Percentiles rank a stretch among this genome's conserved stretches.
These are phyloP conservation scores for Lycium ferocissimum DNA, from an alignment of 257 asterid genomes.

Conservation along the genomic window DNA sequence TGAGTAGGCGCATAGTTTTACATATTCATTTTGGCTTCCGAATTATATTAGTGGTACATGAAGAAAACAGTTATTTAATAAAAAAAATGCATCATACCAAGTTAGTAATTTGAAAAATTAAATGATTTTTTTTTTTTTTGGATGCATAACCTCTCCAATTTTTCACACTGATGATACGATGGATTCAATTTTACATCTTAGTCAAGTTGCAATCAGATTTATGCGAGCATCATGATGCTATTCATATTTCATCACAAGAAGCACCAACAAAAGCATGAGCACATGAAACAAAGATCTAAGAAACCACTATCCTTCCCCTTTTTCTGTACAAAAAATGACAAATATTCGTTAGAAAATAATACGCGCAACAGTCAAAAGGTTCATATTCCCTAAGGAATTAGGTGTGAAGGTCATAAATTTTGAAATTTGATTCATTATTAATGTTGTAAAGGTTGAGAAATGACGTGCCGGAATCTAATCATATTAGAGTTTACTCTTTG, in stretches of 20 bases:
- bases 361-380: not conserved
- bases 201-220: not conserved
- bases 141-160: not conserved
- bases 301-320: not conserved
- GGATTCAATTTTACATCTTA: not conserved
- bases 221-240: not conserved
- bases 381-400: not conserved
- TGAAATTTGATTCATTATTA: too few relatives aligned
- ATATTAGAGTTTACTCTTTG: too few relatives aligned
- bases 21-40: too few relatives aligned
- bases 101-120: not conserved
- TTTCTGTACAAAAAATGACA: not conserved
- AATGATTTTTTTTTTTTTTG: too few relatives aligned
- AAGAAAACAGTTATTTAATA: not conserved
- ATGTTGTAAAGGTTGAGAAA: not conserved
- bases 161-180: not conserved
- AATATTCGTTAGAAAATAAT: not conserved
- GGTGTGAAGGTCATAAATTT: not conserved
- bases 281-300: not conserved
- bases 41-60: too few relatives aligned
- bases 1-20: too few relatives aligned
- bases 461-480: not conserved
- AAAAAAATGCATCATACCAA: not conserved
- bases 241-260: not conserved
- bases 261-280: not conserved